These are phyloP conservation scores for Termitomyces eurrhizus DNA, from an alignment of 768 basidiomycete genomes.

Conservation along the genomic window DNA sequence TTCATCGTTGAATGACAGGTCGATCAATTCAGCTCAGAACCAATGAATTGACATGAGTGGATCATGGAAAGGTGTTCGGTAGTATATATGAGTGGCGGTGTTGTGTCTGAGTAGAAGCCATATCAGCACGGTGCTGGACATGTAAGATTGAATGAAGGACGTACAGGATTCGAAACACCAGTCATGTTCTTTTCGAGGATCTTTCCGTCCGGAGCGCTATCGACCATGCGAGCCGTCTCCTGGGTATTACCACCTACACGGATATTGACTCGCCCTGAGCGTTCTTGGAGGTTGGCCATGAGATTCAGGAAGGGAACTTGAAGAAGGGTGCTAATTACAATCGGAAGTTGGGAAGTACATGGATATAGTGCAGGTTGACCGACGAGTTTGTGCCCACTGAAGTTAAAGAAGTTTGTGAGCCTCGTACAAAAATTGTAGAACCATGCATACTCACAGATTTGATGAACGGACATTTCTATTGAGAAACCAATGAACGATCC, in stretches of 20 bases:
- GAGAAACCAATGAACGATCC: conserved; percentile 53
- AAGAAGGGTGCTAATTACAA: conserved; percentile 31
- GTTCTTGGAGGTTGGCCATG: conserved; percentile 63
- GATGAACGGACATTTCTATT: conserved; percentile 61
- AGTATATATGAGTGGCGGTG: conserved; percentile 66
- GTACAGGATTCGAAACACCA: conserved; percentile 16
- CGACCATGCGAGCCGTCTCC: conserved; percentile 55
- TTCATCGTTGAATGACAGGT: neutral
- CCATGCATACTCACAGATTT: conserved; percentile 40
- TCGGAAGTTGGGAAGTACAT: neutral
- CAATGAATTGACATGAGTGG: conserved; percentile 57
- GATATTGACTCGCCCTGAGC: conserved; percentile 59
- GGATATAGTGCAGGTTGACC: conserved; percentile 6
- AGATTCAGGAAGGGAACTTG: conserved; percentile 72
- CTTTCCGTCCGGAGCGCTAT: conserved; percentile 41
- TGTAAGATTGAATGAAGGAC: neutral
- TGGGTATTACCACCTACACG: conserved; percentile 82
- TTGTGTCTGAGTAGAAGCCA: conserved; percentile 39
- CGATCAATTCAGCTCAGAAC: conserved; percentile 29
- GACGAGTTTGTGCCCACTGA: conserved; percentile 49
- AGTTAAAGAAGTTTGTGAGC: conserved; percentile 1
- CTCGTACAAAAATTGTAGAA: neutral
- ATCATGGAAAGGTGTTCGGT: conserved; percentile 66
- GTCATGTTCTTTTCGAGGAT: conserved; percentile 20
- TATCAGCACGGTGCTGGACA: neutral